Percentiles rank a stretch among this genome's conserved stretches.
phyloP scores from a whole-genome alignment of 1,284 basidiomycete species.

The Leccinum pachyderme region DNA sequence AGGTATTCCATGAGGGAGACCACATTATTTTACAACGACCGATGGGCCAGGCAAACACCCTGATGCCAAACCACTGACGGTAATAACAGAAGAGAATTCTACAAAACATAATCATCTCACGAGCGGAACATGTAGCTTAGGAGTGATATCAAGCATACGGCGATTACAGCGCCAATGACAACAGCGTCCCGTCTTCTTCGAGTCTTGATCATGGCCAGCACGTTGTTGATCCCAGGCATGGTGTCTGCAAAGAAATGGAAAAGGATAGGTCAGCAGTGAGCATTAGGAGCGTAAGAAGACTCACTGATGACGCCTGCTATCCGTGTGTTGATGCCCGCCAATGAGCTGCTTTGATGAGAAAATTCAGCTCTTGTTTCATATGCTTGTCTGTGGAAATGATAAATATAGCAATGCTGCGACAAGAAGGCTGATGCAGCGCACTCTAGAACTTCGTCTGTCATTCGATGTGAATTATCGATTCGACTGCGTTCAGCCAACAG shows the following conservation, averaged over 20 bases:
- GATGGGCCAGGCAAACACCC: not conserved
- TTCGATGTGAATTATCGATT: conserved; percentile 90
- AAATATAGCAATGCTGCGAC: conserved; percentile 6
- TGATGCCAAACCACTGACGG: not conserved
- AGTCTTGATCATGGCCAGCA: conserved; percentile 90
- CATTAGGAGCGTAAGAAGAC: conserved; percentile 28
- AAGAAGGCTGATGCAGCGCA: conserved; percentile 39
- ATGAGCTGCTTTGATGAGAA: conserved; percentile 73
- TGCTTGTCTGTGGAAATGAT: conserved; percentile 71
- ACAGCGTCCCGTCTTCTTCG: conserved; percentile 87
- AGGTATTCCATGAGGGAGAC: conserved; percentile 50
- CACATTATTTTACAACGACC: conserved; percentile 31
- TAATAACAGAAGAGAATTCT: not conserved
- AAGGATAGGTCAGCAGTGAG: not conserved
- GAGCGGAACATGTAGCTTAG: conserved; percentile 72
- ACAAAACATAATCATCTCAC: conserved; percentile 8
- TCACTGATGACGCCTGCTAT: conserved; percentile 82
- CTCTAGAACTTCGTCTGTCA: conserved; percentile 93
- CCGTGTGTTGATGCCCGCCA: conserved; percentile 77
- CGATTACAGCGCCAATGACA: conserved; percentile 86
- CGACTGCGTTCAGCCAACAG: conserved; percentile 83
- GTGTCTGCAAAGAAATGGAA: conserved; percentile 50
- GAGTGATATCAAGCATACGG: conserved; percentile 77
- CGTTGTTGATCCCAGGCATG: conserved; percentile 91
- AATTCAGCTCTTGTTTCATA: conserved; percentile 98